Base-by-base conservation (phyloP, 495 filamentous ascomycete species). In the Lepidopterella palustris region DNA sequence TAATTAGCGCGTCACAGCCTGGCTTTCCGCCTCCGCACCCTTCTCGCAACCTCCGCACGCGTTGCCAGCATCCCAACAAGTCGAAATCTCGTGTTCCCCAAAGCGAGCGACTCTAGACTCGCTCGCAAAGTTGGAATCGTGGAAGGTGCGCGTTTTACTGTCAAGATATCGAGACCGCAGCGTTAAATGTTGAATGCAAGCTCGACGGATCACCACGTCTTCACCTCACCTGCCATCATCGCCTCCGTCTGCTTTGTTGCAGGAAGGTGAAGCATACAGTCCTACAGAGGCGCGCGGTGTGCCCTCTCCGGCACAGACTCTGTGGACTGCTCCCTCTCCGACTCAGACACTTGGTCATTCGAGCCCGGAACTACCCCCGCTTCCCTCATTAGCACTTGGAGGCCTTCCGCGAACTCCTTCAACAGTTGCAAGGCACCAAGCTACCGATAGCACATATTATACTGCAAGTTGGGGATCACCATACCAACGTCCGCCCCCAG, bases 391-490 rank as follows among this genome's bases (percentile, higher is more conserved):
- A 20, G 61, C 68, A 20, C 53, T 68, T 23, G 59, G 59, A 35
- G 59, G 58, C 25, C 23, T 61, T 27, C 59, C 54, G 51, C 57
- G 60, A 20, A 68, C 59, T 20, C 68, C 68, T 1, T 65, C 65
- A 24, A 61, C 66, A 6, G 47, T 62, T n/a, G 58, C 60, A 9
- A 49, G 50, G 13, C 60, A 62, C 42, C 63, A 56, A 21, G 31
- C 47, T 23, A 66, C 60, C 13, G 63, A 68, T 28, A 70, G 48
- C 48, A 52, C 56, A 23, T 74, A 73, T 67, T 73, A 71, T 58
- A 75, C 72, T 13, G 73, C 73, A 4, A 71, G 66, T 55, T 75
- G 73, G 72, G 73, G 72, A 27, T 71, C 69, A n/a, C 72, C 72
- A 23, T 74, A 74, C 60, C 55, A 69, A 31, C 50, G 55, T 8